Percentiles rank a stretch among this genome's conserved stretches.
These are phyloP conservation scores for Penicillium sp. DNA, from an alignment of 2,329 filamentous ascomycete species.

Conservation along the genomic window DNA sequence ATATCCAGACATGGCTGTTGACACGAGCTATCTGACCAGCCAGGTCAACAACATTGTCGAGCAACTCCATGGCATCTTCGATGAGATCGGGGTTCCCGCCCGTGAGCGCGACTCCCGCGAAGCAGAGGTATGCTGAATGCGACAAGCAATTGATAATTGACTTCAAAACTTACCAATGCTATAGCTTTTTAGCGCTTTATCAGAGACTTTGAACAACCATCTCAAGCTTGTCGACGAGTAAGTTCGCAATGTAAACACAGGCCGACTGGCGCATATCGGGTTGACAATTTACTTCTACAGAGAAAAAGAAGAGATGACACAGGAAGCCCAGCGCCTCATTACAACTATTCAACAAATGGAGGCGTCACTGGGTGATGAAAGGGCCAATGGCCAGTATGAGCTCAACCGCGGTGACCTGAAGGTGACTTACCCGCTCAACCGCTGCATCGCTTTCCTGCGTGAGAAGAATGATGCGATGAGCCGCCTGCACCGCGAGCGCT, in stretches of 20 bases:
- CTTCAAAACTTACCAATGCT: slow-evolving; percentile 19
- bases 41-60: slow-evolving; percentile 92
- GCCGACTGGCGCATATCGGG: slow-evolving; percentile 6
- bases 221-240: slow-evolving; percentile 72
- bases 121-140: slow-evolving; percentile 64
- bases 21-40: slow-evolving; percentile 86
- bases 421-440: slow-evolving; percentile 76
- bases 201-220: slow-evolving; percentile 86
- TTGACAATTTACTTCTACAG: slow-evolving; percentile 30
- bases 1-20: slow-evolving; percentile 55
- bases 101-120: slow-evolving; percentile 91
- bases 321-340: slow-evolving; percentile 81
- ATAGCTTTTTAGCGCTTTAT: slow-evolving; percentile 85
- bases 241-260: slow-evolving; percentile 23
- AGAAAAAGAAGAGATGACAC: slow-evolving; percentile 87
- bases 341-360: slow-evolving; percentile 91
- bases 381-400: slow-evolving; percentile 59
- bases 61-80: slow-evolving; percentile 90
- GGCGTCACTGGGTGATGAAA: slow-evolving; percentile 73
- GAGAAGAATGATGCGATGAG: slow-evolving; percentile 79
- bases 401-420: slow-evolving; percentile 63
- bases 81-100: slow-evolving; percentile 91
- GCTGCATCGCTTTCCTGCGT: slow-evolving; percentile 73
- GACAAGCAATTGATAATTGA: background rate
- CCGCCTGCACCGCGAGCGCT: slow-evolving; percentile 82